Conservation (phyloP, 1,284 basidiomycete species). For the Ustilago hordei region DNA sequence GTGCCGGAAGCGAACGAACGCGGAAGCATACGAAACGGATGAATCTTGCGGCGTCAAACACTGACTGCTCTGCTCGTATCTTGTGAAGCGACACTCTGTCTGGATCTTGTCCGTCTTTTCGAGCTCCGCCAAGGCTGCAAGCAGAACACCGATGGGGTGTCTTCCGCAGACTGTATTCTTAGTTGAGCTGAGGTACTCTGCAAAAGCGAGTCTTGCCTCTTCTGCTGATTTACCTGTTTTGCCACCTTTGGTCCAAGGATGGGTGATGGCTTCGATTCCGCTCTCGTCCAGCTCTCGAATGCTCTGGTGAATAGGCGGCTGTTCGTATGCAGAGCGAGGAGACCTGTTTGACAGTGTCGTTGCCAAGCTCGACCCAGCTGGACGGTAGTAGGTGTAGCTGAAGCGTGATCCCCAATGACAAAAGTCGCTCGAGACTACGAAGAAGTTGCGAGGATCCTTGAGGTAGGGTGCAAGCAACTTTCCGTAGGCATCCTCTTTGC, state of each 20-base stretch:
- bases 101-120: slow-evolving; percentile 72
- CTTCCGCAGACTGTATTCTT: slow-evolving; percentile 97
- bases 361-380: slow-evolving; percentile 72
- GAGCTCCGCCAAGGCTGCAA: slow-evolving; percentile 79
- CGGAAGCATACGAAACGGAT: slow-evolving; percentile 96
- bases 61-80: slow-evolving; percentile 79
- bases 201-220: slow-evolving; percentile 60
- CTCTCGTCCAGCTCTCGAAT: slow-evolving; percentile 82
- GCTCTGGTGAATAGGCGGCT: slow-evolving; percentile 72
- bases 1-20: slow-evolving; percentile 70
- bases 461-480: slow-evolving; percentile 83
- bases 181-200: slow-evolving; percentile 81
- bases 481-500: slow-evolving; percentile 77
- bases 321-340: slow-evolving; percentile 11
- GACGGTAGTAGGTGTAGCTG: slow-evolving; percentile 89
- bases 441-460: slow-evolving; percentile 81
- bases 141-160: slow-evolving; percentile 91
- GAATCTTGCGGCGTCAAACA: slow-evolving; percentile 80
- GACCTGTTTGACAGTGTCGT: slow-evolving; percentile 17
- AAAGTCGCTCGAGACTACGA: slow-evolving; percentile 94
- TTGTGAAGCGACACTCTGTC: slow-evolving; percentile 57
- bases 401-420: slow-evolving; percentile 91
- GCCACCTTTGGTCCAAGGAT: slow-evolving; percentile 70
- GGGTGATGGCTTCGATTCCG: slow-evolving; percentile 79
- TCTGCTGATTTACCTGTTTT: slow-evolving; percentile 32